phyloP scores from a whole-genome alignment of 2,329 filamentous ascomycete genomes.

The Colletotrichum tropicale region DNA sequence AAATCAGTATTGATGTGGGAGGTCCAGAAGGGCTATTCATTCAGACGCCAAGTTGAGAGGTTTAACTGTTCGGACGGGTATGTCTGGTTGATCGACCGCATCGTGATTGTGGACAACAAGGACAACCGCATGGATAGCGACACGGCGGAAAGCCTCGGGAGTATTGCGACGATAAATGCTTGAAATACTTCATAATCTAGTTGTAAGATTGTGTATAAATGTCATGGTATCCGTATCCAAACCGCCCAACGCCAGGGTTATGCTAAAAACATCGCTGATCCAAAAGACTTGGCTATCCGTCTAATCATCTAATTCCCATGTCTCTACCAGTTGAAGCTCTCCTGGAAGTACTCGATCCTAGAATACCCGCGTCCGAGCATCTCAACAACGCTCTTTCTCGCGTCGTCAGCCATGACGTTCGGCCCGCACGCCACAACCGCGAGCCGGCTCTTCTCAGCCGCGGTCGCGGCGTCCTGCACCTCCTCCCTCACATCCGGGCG shows the following conservation, averaged over 20 bases:
- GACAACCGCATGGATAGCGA: background rate
- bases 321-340: conserved; percentile 46
- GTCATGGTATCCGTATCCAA: background rate
- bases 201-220: background rate
- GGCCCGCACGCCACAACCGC: conserved; percentile 51
- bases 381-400: conserved; percentile 37
- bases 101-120: background rate
- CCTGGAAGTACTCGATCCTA: conserved; percentile 45
- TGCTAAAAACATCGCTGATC: background rate
- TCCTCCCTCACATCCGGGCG: conserved; percentile 38
- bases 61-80: background rate
- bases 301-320: background rate
- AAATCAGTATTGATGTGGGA: background rate
- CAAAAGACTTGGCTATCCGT: background rate
- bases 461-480: conserved; percentile 29
- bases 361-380: conserved; percentile 29
- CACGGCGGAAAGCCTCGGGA: rapidly evolving
- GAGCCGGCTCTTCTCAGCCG: conserved; percentile 28
- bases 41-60: too few relatives aligned
- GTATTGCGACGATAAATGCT: background rate
- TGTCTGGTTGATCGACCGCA: background rate
- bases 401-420: conserved; percentile 47
- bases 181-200: background rate
- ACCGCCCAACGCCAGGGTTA: background rate
- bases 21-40: too few relatives aligned